Conservation (phyloP, 257 asterid species). For the Gardenia jasminoides region DNA sequence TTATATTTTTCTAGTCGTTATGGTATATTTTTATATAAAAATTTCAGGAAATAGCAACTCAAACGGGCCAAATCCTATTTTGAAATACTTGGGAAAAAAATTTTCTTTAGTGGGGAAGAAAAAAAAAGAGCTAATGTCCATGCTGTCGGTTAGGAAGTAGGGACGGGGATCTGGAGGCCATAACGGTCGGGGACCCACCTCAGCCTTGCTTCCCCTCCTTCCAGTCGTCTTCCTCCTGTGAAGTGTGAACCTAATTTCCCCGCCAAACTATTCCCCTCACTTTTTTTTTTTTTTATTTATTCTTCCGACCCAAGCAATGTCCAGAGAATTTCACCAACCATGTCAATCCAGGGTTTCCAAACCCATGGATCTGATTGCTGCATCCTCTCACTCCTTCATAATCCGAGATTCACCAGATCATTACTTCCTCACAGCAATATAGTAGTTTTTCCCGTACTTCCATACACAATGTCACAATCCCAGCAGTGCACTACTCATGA, state of each 20-base stretch:
- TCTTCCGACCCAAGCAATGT: conserved; percentile 22
- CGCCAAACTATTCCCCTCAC: conserved; percentile 16
- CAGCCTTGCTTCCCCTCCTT: too few species aligned
- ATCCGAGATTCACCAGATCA: not conserved
- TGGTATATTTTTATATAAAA: too few species aligned
- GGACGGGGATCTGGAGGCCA: too few species aligned
- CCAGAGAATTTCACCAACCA: conserved; percentile 3
- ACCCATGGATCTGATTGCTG: not conserved
- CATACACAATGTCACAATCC: not conserved
- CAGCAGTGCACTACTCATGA: not conserved
- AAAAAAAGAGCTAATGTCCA: too few species aligned
- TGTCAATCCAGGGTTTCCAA: not conserved
- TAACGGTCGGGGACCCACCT: too few species aligned
- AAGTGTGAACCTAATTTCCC: not conserved
- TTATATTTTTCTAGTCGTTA: too few species aligned
- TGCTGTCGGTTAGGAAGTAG: too few species aligned
- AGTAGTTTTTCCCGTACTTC: not conserved
- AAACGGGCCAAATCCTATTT: too few species aligned
- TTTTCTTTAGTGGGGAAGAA: too few species aligned
- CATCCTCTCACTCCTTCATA: not conserved
- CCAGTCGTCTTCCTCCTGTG: too few species aligned
- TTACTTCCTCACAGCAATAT: not conserved
- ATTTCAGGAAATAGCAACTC: too few species aligned
- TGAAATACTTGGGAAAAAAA: too few species aligned
- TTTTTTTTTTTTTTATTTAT: not conserved